phyloP scores from a whole-genome alignment of 176 grass and related monocot genomes.

The Cenchrus purpureus region DNA sequence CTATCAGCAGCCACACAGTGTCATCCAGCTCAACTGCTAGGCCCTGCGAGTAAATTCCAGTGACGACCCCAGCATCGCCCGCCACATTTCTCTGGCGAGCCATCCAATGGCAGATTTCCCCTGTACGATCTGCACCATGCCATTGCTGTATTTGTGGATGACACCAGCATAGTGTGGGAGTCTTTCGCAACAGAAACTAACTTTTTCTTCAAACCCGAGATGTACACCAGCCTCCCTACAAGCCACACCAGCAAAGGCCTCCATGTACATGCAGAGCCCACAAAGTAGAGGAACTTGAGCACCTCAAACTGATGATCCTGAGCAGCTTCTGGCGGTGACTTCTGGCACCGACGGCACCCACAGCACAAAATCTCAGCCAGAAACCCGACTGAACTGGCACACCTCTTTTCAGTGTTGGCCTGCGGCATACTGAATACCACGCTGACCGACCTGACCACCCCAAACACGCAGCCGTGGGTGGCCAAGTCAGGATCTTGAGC shows the following conservation, averaged over 20 bases:
- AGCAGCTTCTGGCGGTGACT: conserved; percentile 25
- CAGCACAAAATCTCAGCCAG: conserved; percentile 79
- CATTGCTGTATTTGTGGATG: conserved; percentile 55
- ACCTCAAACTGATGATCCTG: conserved; percentile 59
- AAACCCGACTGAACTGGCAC: conserved; percentile 56
- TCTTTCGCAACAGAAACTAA: conserved; percentile 65
- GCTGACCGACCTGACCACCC: conserved; percentile 72
- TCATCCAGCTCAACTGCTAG: conserved; percentile 75
- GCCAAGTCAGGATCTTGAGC: conserved; percentile 11
- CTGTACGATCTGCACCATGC: conserved; percentile 44
- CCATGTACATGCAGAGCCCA: conserved; percentile 52
- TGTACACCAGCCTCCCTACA: conserved; percentile 53
- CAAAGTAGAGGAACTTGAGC: conserved; percentile 73
- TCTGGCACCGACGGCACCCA: conserved; percentile 51
- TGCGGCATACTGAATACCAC: conserved; percentile 66
- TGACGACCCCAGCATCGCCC: conserved; percentile 60
- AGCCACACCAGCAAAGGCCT: conserved; percentile 55
- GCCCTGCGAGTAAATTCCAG: conserved; percentile 69
- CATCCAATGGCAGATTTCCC: conserved; percentile 8
- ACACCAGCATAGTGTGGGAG: conserved; percentile 62
- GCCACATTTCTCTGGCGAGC: conserved; percentile 22
- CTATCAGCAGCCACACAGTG: conserved; percentile 61
- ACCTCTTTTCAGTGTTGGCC: conserved; percentile 1
- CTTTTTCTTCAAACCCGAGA: conserved; percentile 73
- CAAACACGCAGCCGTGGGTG: conserved; percentile 38